phyloP scores from a whole-genome alignment of 2,329 filamentous ascomycete genomes.

The Bipolaris sorokiniana region DNA sequence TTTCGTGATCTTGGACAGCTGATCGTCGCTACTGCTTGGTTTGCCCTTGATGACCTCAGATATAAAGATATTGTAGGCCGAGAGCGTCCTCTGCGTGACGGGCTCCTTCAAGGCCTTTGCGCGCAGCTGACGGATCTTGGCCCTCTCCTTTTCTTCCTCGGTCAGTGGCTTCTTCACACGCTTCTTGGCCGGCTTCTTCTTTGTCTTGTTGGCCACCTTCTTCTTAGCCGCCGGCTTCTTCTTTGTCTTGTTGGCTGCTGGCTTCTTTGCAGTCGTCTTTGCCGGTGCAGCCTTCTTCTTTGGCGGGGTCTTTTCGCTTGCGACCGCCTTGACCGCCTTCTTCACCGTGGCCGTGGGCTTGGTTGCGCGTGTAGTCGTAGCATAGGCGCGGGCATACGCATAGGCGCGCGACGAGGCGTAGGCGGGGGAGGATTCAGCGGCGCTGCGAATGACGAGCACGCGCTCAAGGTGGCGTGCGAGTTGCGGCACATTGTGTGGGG shows the following conservation, averaged over 20 bases:
- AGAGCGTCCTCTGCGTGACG: neutral
- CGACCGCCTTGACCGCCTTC: slow-evolving; percentile 34
- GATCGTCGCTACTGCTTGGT: slow-evolving; percentile 3
- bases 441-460: slow-evolving; percentile 32
- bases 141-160: slow-evolving; percentile 38
- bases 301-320: slow-evolving; percentile 33
- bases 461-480: slow-evolving; percentile 40
- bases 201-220: slow-evolving; percentile 25
- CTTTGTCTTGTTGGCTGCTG: slow-evolving; percentile 25
- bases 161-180: slow-evolving; percentile 36
- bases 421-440: slow-evolving; percentile 21
- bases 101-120: slow-evolving; percentile 49
- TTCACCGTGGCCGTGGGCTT: slow-evolving; percentile 44
- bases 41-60: slow-evolving; percentile 21
- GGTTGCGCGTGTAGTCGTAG: slow-evolving; percentile 39
- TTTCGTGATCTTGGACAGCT: slow-evolving; percentile 4
- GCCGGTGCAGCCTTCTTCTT: slow-evolving; percentile 34
- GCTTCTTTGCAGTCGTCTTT: slow-evolving; percentile 27
- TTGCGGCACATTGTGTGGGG: slow-evolving; percentile 46
- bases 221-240: slow-evolving; percentile 30
- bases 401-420: slow-evolving; percentile 35
- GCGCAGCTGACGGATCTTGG: slow-evolving; percentile 42
- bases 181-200: slow-evolving; percentile 14
- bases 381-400: slow-evolving; percentile 42
- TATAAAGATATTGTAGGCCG: slow-evolving; percentile 37